Base-by-base conservation (phyloP, 768 basidiomycete species). In the Dentipellis sp. region DNA sequence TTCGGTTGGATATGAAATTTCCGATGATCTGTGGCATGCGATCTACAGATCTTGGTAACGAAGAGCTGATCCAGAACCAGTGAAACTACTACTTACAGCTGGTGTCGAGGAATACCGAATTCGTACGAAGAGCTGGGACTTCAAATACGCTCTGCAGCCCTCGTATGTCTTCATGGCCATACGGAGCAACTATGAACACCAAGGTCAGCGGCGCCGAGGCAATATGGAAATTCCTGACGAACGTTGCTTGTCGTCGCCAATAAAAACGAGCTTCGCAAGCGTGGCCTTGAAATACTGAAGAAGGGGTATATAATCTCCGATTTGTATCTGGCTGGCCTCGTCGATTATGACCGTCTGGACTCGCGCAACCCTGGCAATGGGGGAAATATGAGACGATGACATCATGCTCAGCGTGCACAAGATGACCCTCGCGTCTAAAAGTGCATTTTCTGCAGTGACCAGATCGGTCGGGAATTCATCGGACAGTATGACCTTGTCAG, bases 11-110 rank as follows among this genome's bases (percentile, higher is more conserved):
- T 45, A 92, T 86, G 45, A 90, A 81, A 3, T 73, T 62, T 21
- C 89, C 88, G 72, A 91, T 84, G 59, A 87, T 80, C 51, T 83
- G 81, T 53, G 90, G 90, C 88, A 92, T 90, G 1, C 91, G 81
- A 61, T 92, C 91, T 92, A 55, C 40, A 22, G 56, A 29, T 9
- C 10, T 17, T 12, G 19, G 17, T 29, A 22, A 29, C 2, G 39
- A 39, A 22, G 16, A 10, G 7, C 6, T 40, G 0, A 6, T 29
- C 29, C 29, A 10, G 29, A 6, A 29, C 3, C 29, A 11, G 19
- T 38, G 16, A 12, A 52, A 10, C 56, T n/a, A 8, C 56, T 40
- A 67, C 79, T 62, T 66, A 88, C 91, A 92, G 69, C 91, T 89
- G 1, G 76, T 89, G 59, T 89, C 72, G 38, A 92, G 72, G 58